Base-by-base conservation (phyloP, 1,139 yeast genomes). In the Hyphopichia khmerensis region DNA sequence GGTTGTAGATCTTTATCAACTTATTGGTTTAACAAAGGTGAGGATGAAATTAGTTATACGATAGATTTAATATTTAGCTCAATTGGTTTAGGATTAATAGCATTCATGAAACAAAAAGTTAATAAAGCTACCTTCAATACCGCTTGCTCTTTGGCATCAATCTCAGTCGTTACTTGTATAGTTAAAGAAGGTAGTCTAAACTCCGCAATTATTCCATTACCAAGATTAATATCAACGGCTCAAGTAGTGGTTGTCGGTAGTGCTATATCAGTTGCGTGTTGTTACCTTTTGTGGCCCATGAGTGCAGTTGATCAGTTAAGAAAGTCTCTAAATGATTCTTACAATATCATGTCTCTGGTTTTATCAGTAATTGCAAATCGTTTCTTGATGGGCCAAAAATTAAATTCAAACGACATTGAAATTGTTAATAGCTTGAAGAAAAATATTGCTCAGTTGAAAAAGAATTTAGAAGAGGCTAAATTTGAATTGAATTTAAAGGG, bases 181-280 rank as follows among this genome's bases (percentile, higher is more conserved):
- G 79, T 87, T n/a, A 83, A 84, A 53, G 96, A 87, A 55, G 93
- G 91, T 11, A 77, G 86, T 37, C 64, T 78, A 37, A 85, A 85
- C 53, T 73, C 81, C 0, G 82, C 84, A 10, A 60, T 60, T 14
- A 70, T 87, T n/a, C 87, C 91, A 0, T 57, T 82, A 45, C 67
- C 65, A 24, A 72, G 85, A 50, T 66, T 87, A 29, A 48, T 66
- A 30, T 78, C 84, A 33, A 77, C 84, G 11, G 76, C 84, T 39
- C 56, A 66, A 44, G 82, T 87, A 48, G 89, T 85, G 14, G 60
- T 72, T 14, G 62, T 76, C 1, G 96, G 96, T 0, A 80, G 87
- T 38, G 36, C 72, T 2, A 71, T 85, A 2, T 75, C 90, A 0
- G 80, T 81, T 13, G 42, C 67, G 1, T 67, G 82, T 3, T 87